Evolutionary conservation across 83 land plant genomes (phyloP), one percentile per base, ranked within the genome.

Genomic region (Thuja plicata): DNA sequence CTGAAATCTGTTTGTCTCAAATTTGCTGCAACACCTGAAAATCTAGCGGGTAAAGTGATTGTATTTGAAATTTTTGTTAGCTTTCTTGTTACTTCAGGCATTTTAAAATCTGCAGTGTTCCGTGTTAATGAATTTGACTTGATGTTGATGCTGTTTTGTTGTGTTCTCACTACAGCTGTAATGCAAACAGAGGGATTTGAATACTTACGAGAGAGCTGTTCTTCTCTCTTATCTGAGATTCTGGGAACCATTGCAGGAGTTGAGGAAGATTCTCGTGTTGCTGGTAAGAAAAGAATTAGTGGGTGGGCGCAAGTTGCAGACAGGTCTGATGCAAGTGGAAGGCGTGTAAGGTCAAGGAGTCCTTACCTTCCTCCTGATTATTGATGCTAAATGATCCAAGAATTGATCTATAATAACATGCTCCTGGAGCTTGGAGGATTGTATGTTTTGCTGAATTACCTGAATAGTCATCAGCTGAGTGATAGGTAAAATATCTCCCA

Each of bases 1-100:
- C 92, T 98, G 78, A 98, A 98, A 90, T 71, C 91, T 48, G 99
- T 98, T 71, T 98, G 99, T 76, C 95, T 97, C 84, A 96, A 96
- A 88, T 98, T 93, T 91, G 94, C 97, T 82, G 97, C 99, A 73
- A n/a, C 87, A 90, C 96, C 93, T 74, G 95, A 94, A 57, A 97
- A 98, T 90, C 94, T 98, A 40, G 95, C 92, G 93, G 97, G 99
- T 94, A 92, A 87, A 54, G 78, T 71, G 13, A 12, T 82, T 82
- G 85, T 11, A 82, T 24, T 45, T 46, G 15, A 45, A 45, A 82
- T 24, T 1, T 45, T 82, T 38, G 48, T 30, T 45, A 45, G 85
- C 52, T 24, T 43, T 40, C 8, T 41, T 82, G 54, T 43, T n/a
- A 40, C 27, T 82, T 10, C 24, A 79, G 83, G 43, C 37, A 19